Percentiles rank a stretch among this genome's conserved stretches.
Evolutionary conservation across 176 grass and related monocot genomes (phyloP).

Genomic region (Tillandsia leiboldiana): DNA sequence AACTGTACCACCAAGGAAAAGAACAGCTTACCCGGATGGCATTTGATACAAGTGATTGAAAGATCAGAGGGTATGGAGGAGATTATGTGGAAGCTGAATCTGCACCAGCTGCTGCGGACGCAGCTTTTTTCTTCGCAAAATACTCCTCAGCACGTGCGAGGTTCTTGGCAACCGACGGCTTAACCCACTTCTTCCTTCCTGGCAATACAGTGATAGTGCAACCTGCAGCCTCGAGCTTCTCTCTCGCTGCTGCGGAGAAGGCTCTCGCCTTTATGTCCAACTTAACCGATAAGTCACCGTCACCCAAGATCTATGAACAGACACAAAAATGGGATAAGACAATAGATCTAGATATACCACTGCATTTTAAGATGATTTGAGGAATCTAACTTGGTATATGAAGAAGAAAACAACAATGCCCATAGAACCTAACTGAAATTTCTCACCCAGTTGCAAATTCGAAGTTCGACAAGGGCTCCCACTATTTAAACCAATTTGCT

Average conservation of each 20-base stretch:
- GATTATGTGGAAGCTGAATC: background rate
- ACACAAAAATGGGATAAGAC: slow-evolving; percentile 10
- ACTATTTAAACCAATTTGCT: too few relatives aligned
- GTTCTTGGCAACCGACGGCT: slow-evolving; percentile 76
- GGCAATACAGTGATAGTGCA: slow-evolving; percentile 68
- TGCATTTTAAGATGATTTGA: background rate
- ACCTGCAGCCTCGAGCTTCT: slow-evolving; percentile 79
- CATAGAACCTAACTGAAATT: background rate
- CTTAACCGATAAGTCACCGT: slow-evolving; percentile 80
- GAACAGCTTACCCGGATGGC: background rate
- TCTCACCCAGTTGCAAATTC: background rate
- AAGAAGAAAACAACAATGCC: too few relatives aligned
- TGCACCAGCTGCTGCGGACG: slow-evolving; percentile 18
- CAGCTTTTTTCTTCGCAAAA: slow-evolving; percentile 63
- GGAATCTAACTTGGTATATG: background rate
- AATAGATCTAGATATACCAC: background rate
- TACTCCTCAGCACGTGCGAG: slow-evolving; percentile 80
- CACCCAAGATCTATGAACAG: slow-evolving; percentile 68
- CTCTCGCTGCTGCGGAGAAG: slow-evolving; percentile 65
- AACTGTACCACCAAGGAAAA: too few relatives aligned
- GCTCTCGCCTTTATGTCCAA: slow-evolving; percentile 81
- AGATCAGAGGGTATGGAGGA: background rate
- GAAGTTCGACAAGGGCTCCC: too few relatives aligned
- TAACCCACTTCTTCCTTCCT: slow-evolving; percentile 89
- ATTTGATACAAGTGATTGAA: background rate